These are phyloP conservation scores for Antrodiella citrinella DNA, from an alignment of 768 basidiomycete species.

Conservation along the genomic window DNA sequence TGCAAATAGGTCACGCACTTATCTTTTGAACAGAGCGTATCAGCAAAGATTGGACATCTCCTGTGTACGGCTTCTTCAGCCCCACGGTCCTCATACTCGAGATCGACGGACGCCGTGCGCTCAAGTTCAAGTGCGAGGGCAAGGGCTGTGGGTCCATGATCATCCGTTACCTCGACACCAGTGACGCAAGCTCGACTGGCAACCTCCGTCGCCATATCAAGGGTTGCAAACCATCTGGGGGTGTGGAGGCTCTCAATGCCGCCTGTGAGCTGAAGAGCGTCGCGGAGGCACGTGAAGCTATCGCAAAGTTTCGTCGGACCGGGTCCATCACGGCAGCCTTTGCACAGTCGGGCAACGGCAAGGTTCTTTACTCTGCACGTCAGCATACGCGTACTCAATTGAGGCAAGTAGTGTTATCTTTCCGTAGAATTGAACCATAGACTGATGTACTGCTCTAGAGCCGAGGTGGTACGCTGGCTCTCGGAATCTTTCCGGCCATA, in stretches of 20 bases:
- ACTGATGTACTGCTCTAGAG: constrained; percentile 11
- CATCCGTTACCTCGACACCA: constrained; percentile 17
- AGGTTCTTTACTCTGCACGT: constrained; percentile 24
- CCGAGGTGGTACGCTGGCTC: constrained; percentile 29
- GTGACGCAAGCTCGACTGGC: constrained; percentile 22
- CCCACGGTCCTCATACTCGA: constrained; percentile 13
- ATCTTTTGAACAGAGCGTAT: constrained; percentile 9
- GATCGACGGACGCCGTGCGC: constrained; percentile 13
- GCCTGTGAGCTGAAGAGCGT: constrained; percentile 4
- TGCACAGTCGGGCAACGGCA: constrained; percentile 20
- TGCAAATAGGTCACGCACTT: neutral
- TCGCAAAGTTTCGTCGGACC: constrained; percentile 2
- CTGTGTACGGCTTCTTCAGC: constrained; percentile 29
- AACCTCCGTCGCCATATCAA: constrained; percentile 22
- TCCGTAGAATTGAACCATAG: neutral
- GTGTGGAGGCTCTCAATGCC: constrained; percentile 16
- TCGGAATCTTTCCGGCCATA: constrained; percentile 25
- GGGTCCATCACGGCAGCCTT: constrained; percentile 20
- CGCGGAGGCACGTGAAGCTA: neutral
- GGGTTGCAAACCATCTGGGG: constrained; percentile 32
- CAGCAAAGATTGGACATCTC: constrained; percentile 24
- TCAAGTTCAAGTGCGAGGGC: constrained; percentile 22
- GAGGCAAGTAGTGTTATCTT: constrained; percentile 9
- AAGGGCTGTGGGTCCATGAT: constrained; percentile 16
- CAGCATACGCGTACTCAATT: constrained; percentile 20